Percentiles rank a stretch among this genome's conserved stretches.
Conservation (phyloP, 177 flowering plant genomes). For the Telopea speciosissima region DNA sequence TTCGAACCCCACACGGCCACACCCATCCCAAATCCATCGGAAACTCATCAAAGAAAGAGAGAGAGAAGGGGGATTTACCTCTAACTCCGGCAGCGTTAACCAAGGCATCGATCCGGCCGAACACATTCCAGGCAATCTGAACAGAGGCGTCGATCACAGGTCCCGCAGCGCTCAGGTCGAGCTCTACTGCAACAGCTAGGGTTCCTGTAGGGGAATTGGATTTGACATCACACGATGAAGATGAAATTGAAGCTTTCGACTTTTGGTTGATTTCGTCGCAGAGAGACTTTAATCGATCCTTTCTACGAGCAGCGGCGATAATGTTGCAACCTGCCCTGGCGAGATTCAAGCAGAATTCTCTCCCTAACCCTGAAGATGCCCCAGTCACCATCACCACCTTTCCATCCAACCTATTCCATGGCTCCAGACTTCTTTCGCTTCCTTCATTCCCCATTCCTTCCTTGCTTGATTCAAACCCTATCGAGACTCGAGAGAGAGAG, state of each 20-base stretch:
- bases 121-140: slow-evolving; percentile 5
- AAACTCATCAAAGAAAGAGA: too few relatives aligned
- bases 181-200: slow-evolving; percentile 9
- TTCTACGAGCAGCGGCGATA: slow-evolving; percentile 1
- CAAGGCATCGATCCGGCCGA: slow-evolving; percentile 8
- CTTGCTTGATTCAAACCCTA: neutral
- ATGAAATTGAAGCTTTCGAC: neutral
- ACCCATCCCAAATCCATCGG: too few relatives aligned
- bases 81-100: slow-evolving; percentile 13
- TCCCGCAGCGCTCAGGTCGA: slow-evolving; percentile 5
- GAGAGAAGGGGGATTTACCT: slow-evolving; percentile 1
- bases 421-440: neutral
- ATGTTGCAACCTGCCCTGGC: neutral
- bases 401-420: slow-evolving; percentile 1
- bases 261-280: slow-evolving; percentile 13
- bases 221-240: neutral
- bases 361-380: neutral
- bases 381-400: slow-evolving; percentile 5
- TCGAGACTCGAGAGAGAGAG: neutral
- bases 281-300: slow-evolving; percentile 5
- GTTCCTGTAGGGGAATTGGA: too few relatives aligned
- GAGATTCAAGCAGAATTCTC: neutral
- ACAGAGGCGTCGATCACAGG: slow-evolving; percentile 1
- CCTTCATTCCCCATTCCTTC: neutral
- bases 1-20: too few relatives aligned